A percentile compares a stretch with the other conserved stretches of the same genome.
phyloP scores from a whole-genome alignment of 192 early-diverging fungal genomes.

The Oehlia diaphana region DNA sequence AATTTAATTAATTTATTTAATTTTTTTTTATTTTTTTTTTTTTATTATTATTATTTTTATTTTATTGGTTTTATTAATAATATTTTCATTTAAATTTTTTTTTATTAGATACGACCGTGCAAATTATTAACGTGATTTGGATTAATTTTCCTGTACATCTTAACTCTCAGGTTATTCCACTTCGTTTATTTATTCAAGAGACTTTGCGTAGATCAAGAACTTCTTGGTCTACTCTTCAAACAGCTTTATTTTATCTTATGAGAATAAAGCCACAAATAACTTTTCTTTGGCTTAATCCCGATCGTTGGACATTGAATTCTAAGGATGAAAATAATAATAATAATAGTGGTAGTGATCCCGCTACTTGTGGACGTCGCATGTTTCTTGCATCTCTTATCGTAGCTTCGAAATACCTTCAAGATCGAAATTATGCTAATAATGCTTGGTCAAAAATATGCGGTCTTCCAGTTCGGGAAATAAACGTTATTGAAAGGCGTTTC shows the following conservation, averaged over 20 bases:
- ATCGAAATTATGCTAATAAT: slow-evolving; percentile 81
- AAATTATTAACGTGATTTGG: slow-evolving; percentile 61
- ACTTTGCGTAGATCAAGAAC: slow-evolving; percentile 73
- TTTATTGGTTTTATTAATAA: not conserved
- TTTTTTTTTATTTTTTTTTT: not conserved
- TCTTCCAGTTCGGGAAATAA: slow-evolving; percentile 74
- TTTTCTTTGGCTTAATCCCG: not conserved
- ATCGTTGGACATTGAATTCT: slow-evolving; percentile 24
- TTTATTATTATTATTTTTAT: not conserved
- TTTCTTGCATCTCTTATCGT: slow-evolving; percentile 82
- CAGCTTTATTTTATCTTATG: slow-evolving; percentile 72
- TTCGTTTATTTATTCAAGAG: slow-evolving; percentile 70
- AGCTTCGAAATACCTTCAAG: slow-evolving; percentile 86
- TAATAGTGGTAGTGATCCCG: not conserved
- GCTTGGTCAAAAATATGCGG: slow-evolving; percentile 89
- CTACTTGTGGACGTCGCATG: slow-evolving; percentile 70
- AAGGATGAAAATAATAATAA: not conserved
- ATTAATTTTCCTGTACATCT: slow-evolving; percentile 22
- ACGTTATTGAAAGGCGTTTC: slow-evolving; percentile 76
- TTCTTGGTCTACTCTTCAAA: slow-evolving; percentile 77
- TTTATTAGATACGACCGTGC: slow-evolving; percentile 48
- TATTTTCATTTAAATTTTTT: not conserved
- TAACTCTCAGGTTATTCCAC: slow-evolving; percentile 43
- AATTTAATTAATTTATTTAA: too few species aligned
- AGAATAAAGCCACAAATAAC: slow-evolving; percentile 35